phyloP scores from a whole-genome alignment of 129 eudicot species.

The Flaveria brownii region DNA sequence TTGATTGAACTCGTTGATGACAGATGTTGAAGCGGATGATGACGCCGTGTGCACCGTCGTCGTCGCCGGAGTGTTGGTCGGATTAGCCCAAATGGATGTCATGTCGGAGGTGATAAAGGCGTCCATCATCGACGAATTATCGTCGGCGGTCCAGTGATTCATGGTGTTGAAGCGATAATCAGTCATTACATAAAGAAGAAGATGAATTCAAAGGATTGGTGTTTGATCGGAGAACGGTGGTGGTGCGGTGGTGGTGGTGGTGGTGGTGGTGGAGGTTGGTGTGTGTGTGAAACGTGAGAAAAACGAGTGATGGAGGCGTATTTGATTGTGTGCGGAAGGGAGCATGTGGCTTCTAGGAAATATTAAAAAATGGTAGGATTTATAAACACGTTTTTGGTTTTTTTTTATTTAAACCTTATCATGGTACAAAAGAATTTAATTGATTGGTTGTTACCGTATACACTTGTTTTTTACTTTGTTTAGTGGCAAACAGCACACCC shows the following conservation, averaged over 20 bases:
- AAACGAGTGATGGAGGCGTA: not conserved
- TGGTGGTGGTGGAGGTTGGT: slow-evolving; percentile 19
- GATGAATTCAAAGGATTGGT: no score
- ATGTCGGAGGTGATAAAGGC: slow-evolving; percentile 44
- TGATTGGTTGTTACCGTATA: no score
- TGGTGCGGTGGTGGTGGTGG: not conserved
- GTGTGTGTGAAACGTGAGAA: slow-evolving; percentile 31
- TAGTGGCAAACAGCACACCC: no score
- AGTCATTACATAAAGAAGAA: no score
- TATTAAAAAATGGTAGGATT: slow-evolving; percentile 10
- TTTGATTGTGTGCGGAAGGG: slow-evolving; percentile 6
- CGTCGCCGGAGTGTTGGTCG: not conserved
- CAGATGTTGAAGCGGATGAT: slow-evolving; percentile 33
- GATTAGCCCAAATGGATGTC: slow-evolving; percentile 40
- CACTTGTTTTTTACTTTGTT: no score
- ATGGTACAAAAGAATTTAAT: no score
- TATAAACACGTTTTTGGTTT: slow-evolving; percentile 3
- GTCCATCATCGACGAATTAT: slow-evolving; percentile 42
- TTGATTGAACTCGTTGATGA: slow-evolving; percentile 27
- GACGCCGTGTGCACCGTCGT: slow-evolving; percentile 30
- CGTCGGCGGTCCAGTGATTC: slow-evolving; percentile 49
- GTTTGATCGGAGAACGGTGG: no score
- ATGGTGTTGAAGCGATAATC: slow-evolving; percentile 26
- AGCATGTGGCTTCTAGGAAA: slow-evolving; percentile 15
- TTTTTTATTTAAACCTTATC: not conserved